Evolutionary conservation across 306 rosid genomes (phyloP).

Genomic region (Fragaria nilgerrensis): DNA sequence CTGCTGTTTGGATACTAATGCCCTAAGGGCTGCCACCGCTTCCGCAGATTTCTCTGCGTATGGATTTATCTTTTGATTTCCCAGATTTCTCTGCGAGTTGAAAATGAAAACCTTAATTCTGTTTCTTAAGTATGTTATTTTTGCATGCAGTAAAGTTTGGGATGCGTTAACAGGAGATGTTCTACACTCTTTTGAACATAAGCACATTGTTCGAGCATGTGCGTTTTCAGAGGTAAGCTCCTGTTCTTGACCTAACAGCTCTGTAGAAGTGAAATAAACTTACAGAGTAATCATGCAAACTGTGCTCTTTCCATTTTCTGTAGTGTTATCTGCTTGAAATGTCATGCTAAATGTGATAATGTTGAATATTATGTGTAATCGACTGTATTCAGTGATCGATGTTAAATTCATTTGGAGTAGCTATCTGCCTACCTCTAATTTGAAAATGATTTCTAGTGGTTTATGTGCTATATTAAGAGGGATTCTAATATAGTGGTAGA

Average conservation of each 20-base stretch:
- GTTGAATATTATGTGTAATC: not conserved
- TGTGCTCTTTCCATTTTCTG: not conserved
- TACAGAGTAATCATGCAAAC: not conserved
- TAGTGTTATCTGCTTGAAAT: not conserved
- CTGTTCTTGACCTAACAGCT: not conserved
- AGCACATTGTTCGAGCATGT: constrained; percentile 97
- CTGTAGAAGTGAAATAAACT: not conserved
- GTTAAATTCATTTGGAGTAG: not conserved
- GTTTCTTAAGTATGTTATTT: not conserved
- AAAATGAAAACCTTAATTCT: not conserved
- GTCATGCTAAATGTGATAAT: not conserved
- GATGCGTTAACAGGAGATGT: constrained; percentile 94
- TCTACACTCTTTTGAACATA: constrained; percentile 91
- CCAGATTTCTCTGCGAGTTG: not conserved
- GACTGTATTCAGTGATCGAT: not conserved
- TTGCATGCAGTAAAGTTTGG: constrained; percentile 84
- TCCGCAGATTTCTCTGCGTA: constrained; percentile 98
- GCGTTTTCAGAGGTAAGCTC: constrained; percentile 82
- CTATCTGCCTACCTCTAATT: not conserved
- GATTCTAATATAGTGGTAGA: not conserved
- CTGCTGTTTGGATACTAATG: constrained; percentile 93
- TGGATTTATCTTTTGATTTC: constrained; percentile 15
- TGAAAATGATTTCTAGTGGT: not conserved
- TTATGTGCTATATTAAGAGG: not conserved
- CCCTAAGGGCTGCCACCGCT: constrained; percentile 93